phyloP scores from a whole-genome alignment of 2,329 filamentous ascomycete species.

The Botrytis medusae region DNA sequence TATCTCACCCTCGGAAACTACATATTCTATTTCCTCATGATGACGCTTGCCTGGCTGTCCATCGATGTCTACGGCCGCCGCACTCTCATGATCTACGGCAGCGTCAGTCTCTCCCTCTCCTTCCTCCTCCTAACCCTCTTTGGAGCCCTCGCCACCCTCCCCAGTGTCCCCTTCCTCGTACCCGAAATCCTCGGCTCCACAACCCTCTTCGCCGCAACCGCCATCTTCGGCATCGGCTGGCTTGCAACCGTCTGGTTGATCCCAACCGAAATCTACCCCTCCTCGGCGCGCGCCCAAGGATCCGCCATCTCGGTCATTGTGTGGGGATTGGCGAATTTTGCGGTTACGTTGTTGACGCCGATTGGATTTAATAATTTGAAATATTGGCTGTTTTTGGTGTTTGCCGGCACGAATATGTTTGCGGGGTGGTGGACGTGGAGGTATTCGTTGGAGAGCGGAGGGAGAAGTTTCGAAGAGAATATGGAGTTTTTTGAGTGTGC shows the following conservation, averaged over 20 bases:
- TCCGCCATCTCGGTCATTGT: slow-evolving; percentile 62
- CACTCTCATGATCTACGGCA: slow-evolving; percentile 54
- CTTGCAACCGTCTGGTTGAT: slow-evolving; percentile 57
- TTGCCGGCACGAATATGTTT: slow-evolving; percentile 52
- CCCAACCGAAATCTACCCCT: slow-evolving; percentile 63
- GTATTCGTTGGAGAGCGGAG: slow-evolving; percentile 58
- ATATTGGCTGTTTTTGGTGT: slow-evolving; percentile 59
- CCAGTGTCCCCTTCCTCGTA: slow-evolving; percentile 44
- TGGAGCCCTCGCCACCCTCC: slow-evolving; percentile 48
- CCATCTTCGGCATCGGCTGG: slow-evolving; percentile 61
- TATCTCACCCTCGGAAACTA: slow-evolving; percentile 61
- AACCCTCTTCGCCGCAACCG: slow-evolving; percentile 56
- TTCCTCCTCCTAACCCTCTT: slow-evolving; percentile 54
- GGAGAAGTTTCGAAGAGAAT: slow-evolving; percentile 56
- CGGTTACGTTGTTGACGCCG: slow-evolving; percentile 58
- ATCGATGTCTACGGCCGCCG: slow-evolving; percentile 57
- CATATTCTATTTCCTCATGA: slow-evolving; percentile 58
- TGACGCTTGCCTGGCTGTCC: slow-evolving; percentile 59
- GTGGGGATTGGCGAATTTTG: slow-evolving; percentile 54
- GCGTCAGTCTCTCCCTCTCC: slow-evolving; percentile 47
- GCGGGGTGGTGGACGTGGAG: slow-evolving; percentile 52
- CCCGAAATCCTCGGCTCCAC: slow-evolving; percentile 53
- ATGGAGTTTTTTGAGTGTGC: slow-evolving; percentile 48
- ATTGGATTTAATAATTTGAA: slow-evolving; percentile 59
- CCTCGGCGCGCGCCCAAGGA: slow-evolving; percentile 61